A percentile compares a stretch with the other conserved stretches of the same genome.
Conservation (phyloP, 2,329 filamentous ascomycete species). For the Cladosporium sphaerospermum region DNA sequence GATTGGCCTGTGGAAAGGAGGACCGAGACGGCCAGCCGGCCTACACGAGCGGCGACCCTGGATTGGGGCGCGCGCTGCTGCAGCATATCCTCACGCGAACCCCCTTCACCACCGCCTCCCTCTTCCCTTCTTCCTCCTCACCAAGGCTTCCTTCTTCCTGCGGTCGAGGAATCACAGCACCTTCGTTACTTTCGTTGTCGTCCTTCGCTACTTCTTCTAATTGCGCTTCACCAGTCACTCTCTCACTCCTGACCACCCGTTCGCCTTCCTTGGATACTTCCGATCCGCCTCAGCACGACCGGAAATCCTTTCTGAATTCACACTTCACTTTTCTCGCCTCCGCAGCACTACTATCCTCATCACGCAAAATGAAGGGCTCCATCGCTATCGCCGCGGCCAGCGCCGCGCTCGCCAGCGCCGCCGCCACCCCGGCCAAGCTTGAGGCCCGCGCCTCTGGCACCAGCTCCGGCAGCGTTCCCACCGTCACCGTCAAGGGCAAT, state of each 20-base stretch:
- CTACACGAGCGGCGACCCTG: background rate
- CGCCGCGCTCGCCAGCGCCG: conserved; percentile 42
- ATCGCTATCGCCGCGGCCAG: conserved; percentile 41
- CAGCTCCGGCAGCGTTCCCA: conserved; percentile 42
- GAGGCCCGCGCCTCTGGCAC: conserved; percentile 32
- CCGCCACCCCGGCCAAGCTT: conserved; percentile 33
- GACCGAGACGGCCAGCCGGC: too few species aligned
- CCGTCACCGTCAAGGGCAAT: conserved; percentile 58
- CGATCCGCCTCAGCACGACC: background rate
- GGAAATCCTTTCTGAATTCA: conserved; percentile 7
- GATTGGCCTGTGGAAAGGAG: background rate
- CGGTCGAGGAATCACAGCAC: conserved; percentile 3
- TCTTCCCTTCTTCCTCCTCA: conserved; percentile 14
- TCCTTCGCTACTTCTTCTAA: conserved; percentile 9
- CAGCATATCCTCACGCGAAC: too few species aligned
- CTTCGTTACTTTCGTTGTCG: conserved; percentile 7
- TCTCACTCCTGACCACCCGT: conserved; percentile 14
- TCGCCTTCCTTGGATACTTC: conserved; percentile 5
- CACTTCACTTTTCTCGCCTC: conserved; percentile 9
- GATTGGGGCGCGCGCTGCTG: too few species aligned
- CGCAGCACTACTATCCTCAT: background rate
- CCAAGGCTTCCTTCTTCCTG: conserved; percentile 2
- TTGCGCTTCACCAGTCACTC: conserved; percentile 16
- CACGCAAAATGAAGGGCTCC: conserved; percentile 48
- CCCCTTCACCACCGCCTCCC: conserved; percentile 5